phyloP scores from a whole-genome alignment of 2,329 filamentous ascomycete genomes.

The Colletotrichum nymphaeae region DNA sequence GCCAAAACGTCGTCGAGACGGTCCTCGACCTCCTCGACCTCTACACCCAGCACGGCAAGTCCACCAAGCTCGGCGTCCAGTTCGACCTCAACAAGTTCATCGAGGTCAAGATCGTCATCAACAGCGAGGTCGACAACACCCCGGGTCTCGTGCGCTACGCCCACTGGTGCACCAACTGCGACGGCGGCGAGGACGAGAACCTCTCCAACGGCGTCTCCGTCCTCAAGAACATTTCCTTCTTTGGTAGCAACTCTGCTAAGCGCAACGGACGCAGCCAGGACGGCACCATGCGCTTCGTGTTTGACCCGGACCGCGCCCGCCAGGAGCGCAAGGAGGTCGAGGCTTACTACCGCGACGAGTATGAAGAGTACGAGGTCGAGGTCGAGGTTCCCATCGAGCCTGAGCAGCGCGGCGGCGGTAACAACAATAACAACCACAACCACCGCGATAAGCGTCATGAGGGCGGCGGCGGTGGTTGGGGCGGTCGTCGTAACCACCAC shows the following conservation, averaged over 20 bases:
- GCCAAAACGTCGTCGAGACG: slow-evolving; percentile 74
- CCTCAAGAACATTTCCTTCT: slow-evolving; percentile 50
- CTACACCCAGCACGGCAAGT: slow-evolving; percentile 84
- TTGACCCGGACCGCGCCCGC: slow-evolving; percentile 81
- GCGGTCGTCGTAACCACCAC: slow-evolving; percentile 17
- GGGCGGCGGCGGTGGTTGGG: slow-evolving; percentile 5
- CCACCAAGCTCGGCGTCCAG: slow-evolving; percentile 78
- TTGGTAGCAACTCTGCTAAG: slow-evolving; percentile 51
- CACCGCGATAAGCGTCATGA: slow-evolving; percentile 27
- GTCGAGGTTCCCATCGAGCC: slow-evolving; percentile 72
- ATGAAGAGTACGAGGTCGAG: slow-evolving; percentile 81
- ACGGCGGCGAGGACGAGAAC: slow-evolving; percentile 50
- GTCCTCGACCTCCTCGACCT: slow-evolving; percentile 91
- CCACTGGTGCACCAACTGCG: slow-evolving; percentile 66
- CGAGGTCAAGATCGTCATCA: slow-evolving; percentile 86
- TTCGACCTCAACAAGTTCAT: slow-evolving; percentile 85
- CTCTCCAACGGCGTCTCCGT: slow-evolving; percentile 52
- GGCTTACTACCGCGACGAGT: slow-evolving; percentile 78
- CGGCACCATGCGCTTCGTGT: slow-evolving; percentile 89
- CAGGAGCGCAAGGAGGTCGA: slow-evolving; percentile 76
- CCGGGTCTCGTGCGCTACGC: slow-evolving; percentile 73
- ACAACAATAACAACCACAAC: background rate
- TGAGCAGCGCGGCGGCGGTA: slow-evolving; percentile 34
- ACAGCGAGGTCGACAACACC: slow-evolving; percentile 78
- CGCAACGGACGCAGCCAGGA: slow-evolving; percentile 63